Evolutionary conservation across 2,329 filamentous ascomycete species (phyloP).

Genomic region (Xylariaceae sp.): DNA sequence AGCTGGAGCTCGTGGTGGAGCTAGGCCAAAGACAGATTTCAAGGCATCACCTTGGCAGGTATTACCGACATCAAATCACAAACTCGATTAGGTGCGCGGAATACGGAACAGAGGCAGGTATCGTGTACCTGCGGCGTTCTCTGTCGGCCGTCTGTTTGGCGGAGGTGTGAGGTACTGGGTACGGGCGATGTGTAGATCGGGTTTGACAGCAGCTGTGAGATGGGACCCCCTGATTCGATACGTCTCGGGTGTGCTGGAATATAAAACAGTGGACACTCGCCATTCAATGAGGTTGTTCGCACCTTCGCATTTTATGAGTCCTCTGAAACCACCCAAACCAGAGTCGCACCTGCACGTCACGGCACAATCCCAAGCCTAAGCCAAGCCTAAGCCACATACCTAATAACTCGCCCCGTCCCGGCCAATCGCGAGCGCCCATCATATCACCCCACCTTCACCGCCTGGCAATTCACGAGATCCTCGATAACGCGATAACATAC

Average conservation of each 20-base stretch:
- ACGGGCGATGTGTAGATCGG: not conserved
- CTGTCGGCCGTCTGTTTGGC: no score
- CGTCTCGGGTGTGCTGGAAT: constrained; percentile 18
- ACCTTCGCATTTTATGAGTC: constrained; percentile 1
- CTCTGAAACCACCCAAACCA: constrained; percentile 1
- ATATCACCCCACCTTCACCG: constrained; percentile 29
- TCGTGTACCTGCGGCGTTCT: no score
- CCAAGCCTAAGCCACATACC: constrained; percentile 19
- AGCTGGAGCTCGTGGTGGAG: not conserved
- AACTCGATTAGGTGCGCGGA: not conserved
- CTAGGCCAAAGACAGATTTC: not conserved
- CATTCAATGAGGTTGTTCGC: not conserved
- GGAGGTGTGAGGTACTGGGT: not conserved
- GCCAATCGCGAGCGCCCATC: not conserved
- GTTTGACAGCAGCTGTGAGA: constrained; percentile 3
- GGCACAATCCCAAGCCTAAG: not conserved
- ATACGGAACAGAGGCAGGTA: not conserved
- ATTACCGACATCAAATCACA: not conserved
- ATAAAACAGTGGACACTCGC: constrained; percentile 31
- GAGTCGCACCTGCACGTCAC: constrained; percentile 15
- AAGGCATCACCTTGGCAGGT: not conserved
- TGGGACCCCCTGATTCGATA: constrained; percentile 25
- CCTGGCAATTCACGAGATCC: constrained; percentile 23
- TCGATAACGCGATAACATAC: not conserved
- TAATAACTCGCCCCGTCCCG: not conserved